phyloP scores from a whole-genome alignment of 257 asterid species.

The Eucommia ulmoides region DNA sequence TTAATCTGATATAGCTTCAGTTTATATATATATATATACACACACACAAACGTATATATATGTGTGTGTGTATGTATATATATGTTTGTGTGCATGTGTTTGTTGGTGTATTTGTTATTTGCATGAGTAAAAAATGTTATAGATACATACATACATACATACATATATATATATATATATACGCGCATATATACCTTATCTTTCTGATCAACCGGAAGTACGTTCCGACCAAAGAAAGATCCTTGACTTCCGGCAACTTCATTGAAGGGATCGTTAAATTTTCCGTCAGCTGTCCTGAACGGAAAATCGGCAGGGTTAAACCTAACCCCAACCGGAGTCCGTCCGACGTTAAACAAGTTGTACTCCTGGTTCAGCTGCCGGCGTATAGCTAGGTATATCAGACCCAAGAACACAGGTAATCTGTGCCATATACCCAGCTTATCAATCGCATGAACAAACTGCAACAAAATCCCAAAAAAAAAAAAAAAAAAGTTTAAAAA shows the following conservation, averaged over 20 bases:
- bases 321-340: conserved; percentile 5
- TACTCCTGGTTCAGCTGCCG: conserved; percentile 21
- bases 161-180: too few species aligned
- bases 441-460: conserved; percentile 17
- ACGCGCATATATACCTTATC: conserved; percentile 8
- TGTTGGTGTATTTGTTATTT: too few species aligned
- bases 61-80: too few species aligned
- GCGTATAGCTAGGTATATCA: conserved; percentile 18
- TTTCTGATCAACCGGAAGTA: conserved; percentile 16
- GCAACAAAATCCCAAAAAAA: neutral
- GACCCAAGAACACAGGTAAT: conserved; percentile 17
- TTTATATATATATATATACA: too few species aligned
- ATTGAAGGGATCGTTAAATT: conserved; percentile 20
- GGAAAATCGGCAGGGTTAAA: conserved; percentile 10
- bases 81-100: too few species aligned
- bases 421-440: conserved; percentile 20
- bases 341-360: conserved; percentile 19
- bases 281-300: conserved; percentile 23
- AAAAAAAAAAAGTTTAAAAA: too few species aligned
- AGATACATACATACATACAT: too few species aligned
- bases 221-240: conserved; percentile 18
- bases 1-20: too few species aligned
- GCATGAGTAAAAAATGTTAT: too few species aligned
- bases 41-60: too few species aligned
- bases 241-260: conserved; percentile 20